Percentiles rank a stretch among this genome's conserved stretches.
phyloP scores from a whole-genome alignment of 2,329 filamentous ascomycete species.

The Ophiostoma sp. region DNA sequence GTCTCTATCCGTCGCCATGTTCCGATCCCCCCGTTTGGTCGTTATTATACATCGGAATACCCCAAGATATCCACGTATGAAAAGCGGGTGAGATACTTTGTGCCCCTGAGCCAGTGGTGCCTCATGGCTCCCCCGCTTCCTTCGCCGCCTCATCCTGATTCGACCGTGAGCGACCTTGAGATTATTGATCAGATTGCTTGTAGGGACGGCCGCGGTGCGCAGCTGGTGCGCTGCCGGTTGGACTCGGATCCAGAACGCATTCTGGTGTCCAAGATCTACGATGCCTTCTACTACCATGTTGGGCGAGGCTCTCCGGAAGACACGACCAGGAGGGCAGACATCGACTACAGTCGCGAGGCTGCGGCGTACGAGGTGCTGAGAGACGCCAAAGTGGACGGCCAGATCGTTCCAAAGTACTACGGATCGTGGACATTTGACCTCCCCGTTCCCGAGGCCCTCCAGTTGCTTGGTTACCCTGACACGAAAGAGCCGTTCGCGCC shows the following conservation, averaged over 20 bases:
- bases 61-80: background rate
- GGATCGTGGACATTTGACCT: constrained; percentile 4
- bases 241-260: constrained; percentile 1
- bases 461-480: background rate
- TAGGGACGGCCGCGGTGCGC: background rate
- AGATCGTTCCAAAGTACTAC: background rate
- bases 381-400: background rate
- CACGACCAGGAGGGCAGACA: background rate
- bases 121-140: background rate
- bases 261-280: background rate
- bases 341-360: background rate
- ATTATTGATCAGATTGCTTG: background rate
- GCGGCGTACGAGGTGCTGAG: background rate
- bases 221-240: background rate
- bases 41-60: background rate
- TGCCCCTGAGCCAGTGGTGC: background rate
- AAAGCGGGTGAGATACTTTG: background rate
- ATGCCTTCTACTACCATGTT: background rate
- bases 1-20: background rate
- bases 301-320: background rate
- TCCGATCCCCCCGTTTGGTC: background rate
- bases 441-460: background rate
- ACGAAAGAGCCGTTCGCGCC: background rate
- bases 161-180: background rate
- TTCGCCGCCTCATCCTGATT: background rate